Evolutionary conservation across 2,329 filamentous ascomycete genomes (phyloP).

Genomic region (Trichoderma afroharzianum): DNA sequence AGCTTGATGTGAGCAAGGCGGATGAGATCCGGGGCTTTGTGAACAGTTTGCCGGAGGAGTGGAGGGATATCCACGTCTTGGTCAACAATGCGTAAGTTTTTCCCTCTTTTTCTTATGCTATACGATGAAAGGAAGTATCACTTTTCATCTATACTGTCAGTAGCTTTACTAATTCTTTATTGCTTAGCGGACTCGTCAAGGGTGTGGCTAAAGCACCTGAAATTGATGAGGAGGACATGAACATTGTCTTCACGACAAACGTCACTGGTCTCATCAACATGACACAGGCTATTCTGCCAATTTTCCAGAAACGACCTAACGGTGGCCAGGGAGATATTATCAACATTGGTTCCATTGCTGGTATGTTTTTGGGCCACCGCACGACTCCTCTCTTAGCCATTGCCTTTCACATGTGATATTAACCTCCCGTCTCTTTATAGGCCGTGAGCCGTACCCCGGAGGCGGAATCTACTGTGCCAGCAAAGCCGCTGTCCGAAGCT

Average conservation of each 20-base stretch:
- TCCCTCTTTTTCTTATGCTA: background rate
- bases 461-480: slow-evolving; percentile 91
- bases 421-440: slow-evolving; percentile 20
- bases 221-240: slow-evolving; percentile 77
- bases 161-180: background rate
- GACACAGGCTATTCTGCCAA: slow-evolving; percentile 84
- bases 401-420: background rate
- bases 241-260: slow-evolving; percentile 87
- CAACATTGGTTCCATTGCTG: slow-evolving; percentile 90
- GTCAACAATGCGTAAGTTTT: slow-evolving; percentile 88
- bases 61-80: slow-evolving; percentile 78
- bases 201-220: slow-evolving; percentile 81
- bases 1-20: slow-evolving; percentile 82
- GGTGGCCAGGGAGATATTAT: slow-evolving; percentile 89
- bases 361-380: slow-evolving; percentile 21
- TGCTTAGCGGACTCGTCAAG: slow-evolving; percentile 73
- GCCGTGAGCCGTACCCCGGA: slow-evolving; percentile 77
- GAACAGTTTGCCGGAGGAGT: slow-evolving; percentile 70
- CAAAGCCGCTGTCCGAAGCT: slow-evolving; percentile 82
- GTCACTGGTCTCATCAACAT: slow-evolving; percentile 93
- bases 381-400: background rate
- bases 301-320: slow-evolving; percentile 72
- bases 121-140: background rate
- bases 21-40: slow-evolving; percentile 73
- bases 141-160: background rate